Conservation (phyloP, 169 alveolate genomes). For the Cryptosporidium ryanae region DNA sequence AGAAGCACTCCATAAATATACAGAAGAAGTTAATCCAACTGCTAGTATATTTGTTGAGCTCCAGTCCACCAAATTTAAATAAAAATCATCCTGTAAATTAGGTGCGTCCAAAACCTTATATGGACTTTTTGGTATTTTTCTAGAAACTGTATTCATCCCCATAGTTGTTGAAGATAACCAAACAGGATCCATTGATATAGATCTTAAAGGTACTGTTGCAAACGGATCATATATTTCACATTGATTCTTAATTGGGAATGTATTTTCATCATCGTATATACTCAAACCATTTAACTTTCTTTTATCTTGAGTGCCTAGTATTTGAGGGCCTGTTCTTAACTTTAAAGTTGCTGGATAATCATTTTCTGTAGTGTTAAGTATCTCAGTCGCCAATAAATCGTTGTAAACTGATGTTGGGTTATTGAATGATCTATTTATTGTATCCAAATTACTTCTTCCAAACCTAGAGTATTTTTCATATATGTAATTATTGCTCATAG, state of each 20-base stretch:
- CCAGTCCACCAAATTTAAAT: constrained; percentile 91
- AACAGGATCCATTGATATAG: constrained; percentile 71
- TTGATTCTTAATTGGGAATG: constrained; percentile 11
- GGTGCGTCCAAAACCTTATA: constrained; percentile 92
- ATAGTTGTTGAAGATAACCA: constrained; percentile 46
- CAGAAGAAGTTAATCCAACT: constrained; percentile 91
- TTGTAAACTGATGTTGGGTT: constrained; percentile 37
- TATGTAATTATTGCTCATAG: constrained; percentile 28
- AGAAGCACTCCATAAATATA: constrained; percentile 91
- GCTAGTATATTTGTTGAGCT: constrained; percentile 86
- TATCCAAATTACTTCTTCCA: constrained; percentile 13
- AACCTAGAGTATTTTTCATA: constrained; percentile 58
- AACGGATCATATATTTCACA: constrained; percentile 68
- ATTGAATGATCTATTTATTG: constrained; percentile 9
- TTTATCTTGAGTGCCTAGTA: constrained; percentile 31
- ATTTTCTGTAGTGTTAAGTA: constrained; percentile 49
- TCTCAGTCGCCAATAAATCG: constrained; percentile 59
- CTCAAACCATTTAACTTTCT: constrained; percentile 5
- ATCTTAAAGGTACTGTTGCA: constrained; percentile 71
- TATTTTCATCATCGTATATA: constrained; percentile 33
- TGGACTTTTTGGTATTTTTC: constrained; percentile 77
- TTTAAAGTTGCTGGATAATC: constrained; percentile 38
- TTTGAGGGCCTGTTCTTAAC: constrained; percentile 31
- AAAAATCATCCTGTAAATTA: constrained; percentile 91
- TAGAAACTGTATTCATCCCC: constrained; percentile 65